Evolutionary conservation across 2,329 filamentous ascomycete genomes (phyloP), one percentile per base, ranked within the genome.

Genomic region (Juglanconis juglandina): DNA sequence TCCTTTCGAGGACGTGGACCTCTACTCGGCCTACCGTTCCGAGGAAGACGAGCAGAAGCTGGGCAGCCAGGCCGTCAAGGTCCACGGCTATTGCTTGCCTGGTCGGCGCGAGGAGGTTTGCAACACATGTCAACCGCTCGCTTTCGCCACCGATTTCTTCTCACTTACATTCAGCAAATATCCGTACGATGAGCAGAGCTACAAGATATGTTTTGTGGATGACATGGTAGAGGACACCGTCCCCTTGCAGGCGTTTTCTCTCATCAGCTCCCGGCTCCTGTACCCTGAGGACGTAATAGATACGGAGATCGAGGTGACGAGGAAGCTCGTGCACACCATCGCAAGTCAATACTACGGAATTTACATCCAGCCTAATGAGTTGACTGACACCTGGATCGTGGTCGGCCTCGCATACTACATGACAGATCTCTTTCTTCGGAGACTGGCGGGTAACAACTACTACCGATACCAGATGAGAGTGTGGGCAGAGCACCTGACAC

Each of bases 281-380:
- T 96, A 92, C 68, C 90, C 92, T 0, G 87, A 92, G 65, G 88
- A 91, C 37, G 86, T 98, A 41, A 88, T 96, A 67, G 94, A 99
- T 68, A 87, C 88, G 0, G 87, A 96, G 68, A 87, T 95, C 66
- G 87, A 91, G 35, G 89, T 90, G 10, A 96, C 92, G 4, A 85
- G 92, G 63, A 87, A 85, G 57, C 78, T 99, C 24, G 88, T 96
- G 8, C 89, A 95, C 71, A 88, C 92, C 1, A 79, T 98, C 52
- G 91, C 95, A 10, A 91, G 87, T 61, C 95, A 99, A 72, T 99
- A 94, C 90, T 91, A 95, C 65, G 95, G 95, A 14, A 89, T 99
- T 64, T 93, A 93, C 70, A 90, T 99, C 66, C 88, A 96, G 52
- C 89, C 95, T 0, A 91, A 92, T 69, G 87, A 89, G 46, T 85